Conservation (phyloP, 331 rosid species). For the Rosa hybrid region DNA sequence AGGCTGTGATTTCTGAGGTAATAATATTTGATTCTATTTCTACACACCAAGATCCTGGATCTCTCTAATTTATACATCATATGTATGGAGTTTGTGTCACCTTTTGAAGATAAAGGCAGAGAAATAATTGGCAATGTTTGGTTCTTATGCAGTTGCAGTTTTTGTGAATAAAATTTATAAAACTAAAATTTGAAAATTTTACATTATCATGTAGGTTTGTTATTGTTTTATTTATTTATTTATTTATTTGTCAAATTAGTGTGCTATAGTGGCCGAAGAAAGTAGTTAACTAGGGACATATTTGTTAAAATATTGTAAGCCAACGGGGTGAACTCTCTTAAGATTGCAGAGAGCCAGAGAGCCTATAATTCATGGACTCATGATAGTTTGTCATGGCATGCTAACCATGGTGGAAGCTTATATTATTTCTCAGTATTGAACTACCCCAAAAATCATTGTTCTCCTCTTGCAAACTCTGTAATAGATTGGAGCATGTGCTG, state of each 20-base stretch:
- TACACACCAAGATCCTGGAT: neutral
- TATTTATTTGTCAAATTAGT: neutral
- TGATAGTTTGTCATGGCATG: too few relatives aligned
- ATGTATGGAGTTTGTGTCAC: neutral
- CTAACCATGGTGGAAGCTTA: too few relatives aligned
- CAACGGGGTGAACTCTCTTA: neutral
- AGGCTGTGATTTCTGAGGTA: slow-evolving; percentile 98
- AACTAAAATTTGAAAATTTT: neutral
- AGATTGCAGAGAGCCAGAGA: too few relatives aligned
- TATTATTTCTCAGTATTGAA: too few relatives aligned
- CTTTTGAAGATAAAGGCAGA: neutral
- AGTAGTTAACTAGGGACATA: neutral
- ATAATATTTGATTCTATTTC: slow-evolving; percentile 10
- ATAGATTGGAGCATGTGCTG: neutral
- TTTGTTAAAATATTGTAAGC: neutral
- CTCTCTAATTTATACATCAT: neutral
- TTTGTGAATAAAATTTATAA: neutral
- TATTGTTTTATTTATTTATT: neutral
- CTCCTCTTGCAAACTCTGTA: too few relatives aligned
- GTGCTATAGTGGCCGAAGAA: neutral
- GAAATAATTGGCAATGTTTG: neutral
- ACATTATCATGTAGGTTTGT: neutral
- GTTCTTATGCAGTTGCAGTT: neutral
- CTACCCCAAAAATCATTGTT: too few relatives aligned
- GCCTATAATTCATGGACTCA: too few relatives aligned